Conservation (phyloP, 1,139 yeast genomes). For the Hemisphaericaspora xylofermentans region DNA sequence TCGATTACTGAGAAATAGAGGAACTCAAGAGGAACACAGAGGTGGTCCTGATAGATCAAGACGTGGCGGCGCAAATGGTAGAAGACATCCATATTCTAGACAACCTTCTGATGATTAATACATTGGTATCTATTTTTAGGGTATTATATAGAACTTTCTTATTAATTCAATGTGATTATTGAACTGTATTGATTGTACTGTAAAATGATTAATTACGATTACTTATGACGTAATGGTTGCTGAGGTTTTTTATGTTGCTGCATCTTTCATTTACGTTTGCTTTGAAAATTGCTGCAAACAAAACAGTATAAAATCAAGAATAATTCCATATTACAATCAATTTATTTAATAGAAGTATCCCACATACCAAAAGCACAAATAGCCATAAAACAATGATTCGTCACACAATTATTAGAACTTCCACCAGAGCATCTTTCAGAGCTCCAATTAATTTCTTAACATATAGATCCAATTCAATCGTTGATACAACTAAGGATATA, state of each 20-base stretch:
- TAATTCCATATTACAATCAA: too few species aligned
- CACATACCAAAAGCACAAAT: too few species aligned
- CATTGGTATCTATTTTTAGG: background rate
- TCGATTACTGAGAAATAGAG: conserved; percentile 6
- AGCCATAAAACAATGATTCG: too few species aligned
- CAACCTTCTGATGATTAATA: conserved; percentile 9
- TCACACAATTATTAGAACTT: background rate
- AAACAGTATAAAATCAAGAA: background rate
- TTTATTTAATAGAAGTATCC: too few species aligned
- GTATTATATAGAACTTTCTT: background rate
- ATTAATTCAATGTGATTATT: background rate
- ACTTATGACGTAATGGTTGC: too few species aligned
- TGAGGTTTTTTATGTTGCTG: background rate
- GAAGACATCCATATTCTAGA: conserved; percentile 33
- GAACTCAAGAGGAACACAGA: conserved; percentile 12
- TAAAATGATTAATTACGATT: too few species aligned
- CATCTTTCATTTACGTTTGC: background rate
- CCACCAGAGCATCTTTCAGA: background rate
- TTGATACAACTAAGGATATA: background rate
- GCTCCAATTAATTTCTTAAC: background rate
- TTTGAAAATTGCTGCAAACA: background rate
- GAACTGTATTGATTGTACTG: too few species aligned
- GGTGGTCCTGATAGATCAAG: conserved; percentile 31
- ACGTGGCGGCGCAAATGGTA: conserved; percentile 12
- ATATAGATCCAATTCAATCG: too few species aligned